A percentile compares a stretch with the other conserved stretches of the same genome.
Evolutionary conservation across 257 asterid species (phyloP).

Genomic region (Solanum lycopersicoides): DNA sequence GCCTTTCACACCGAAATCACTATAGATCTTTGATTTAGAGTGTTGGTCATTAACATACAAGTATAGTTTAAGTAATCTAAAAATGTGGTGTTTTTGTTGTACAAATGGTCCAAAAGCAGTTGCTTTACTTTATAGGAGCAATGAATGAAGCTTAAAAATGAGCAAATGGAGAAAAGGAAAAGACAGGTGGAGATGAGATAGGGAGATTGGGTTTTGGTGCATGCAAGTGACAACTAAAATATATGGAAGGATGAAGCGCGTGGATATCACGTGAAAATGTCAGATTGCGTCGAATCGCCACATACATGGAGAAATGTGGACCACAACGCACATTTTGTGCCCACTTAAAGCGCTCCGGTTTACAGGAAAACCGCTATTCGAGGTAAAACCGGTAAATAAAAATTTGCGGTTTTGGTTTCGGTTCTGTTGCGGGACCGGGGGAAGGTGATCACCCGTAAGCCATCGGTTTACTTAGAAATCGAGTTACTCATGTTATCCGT

Average conservation of each 20-base stretch:
- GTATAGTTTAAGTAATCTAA: background rate
- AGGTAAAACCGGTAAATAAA: constrained; percentile 21
- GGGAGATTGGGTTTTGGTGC: background rate
- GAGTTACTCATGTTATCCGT: constrained; percentile 25
- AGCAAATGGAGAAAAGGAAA: background rate
- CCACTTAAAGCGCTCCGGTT: constrained; percentile 46
- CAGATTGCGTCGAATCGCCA: constrained; percentile 84
- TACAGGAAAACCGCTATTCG: constrained; percentile 24
- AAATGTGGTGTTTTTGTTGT: background rate
- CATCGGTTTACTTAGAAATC: background rate
- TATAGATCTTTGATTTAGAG: too few species aligned
- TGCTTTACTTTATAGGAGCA: background rate
- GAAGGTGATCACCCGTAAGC: constrained; percentile 3
- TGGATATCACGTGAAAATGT: constrained; percentile 32
- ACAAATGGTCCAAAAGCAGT: background rate
- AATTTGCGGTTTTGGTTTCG: constrained; percentile 34
- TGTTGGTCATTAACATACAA: background rate
- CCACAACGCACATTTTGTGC: constrained; percentile 3
- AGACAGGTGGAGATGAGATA: constrained; percentile 6
- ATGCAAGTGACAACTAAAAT: constrained; percentile 16
- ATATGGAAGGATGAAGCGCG: constrained; percentile 26
- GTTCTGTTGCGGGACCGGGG: constrained; percentile 43
- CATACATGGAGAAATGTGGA: constrained; percentile 28
- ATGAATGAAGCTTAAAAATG: background rate
- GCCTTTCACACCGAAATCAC: too few species aligned